phyloP scores from a whole-genome alignment of 2,329 filamentous ascomycete species.

The Pyrenophora seminiperda region DNA sequence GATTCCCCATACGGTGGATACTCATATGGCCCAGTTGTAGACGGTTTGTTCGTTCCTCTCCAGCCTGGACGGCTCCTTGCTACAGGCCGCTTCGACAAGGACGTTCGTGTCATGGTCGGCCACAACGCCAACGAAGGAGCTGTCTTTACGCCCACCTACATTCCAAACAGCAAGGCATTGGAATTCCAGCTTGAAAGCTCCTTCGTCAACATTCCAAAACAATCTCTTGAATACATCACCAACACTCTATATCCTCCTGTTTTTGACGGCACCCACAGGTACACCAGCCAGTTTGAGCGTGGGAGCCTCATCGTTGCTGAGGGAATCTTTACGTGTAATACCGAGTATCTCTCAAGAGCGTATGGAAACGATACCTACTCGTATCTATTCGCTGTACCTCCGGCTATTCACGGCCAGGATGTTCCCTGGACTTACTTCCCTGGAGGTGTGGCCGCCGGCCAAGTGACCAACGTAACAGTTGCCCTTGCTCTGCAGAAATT shows the following conservation, averaged over 20 bases:
- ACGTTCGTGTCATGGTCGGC: conserved; percentile 44
- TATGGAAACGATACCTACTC: conserved; percentile 55
- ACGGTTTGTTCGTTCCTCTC: conserved; percentile 41
- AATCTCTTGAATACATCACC: conserved; percentile 50
- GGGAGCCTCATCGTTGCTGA: conserved; percentile 53
- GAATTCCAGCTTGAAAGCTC: conserved; percentile 26
- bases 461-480: conserved; percentile 41
- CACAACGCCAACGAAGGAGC: conserved; percentile 55
- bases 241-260: conserved; percentile 57
- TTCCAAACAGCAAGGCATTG: conserved; percentile 41
- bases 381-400: conserved; percentile 60
- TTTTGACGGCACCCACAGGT: conserved; percentile 55
- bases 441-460: conserved; percentile 28
- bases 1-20: conserved; percentile 43
- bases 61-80: conserved; percentile 44
- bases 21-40: conserved; percentile 43
- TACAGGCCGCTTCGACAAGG: conserved; percentile 46
- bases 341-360: conserved; percentile 56
- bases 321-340: conserved; percentile 57
- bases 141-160: conserved; percentile 50
- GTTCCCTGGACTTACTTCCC: conserved; percentile 60
- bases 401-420: conserved; percentile 60
- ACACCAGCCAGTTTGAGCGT: conserved; percentile 54
- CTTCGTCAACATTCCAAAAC: conserved; percentile 40
- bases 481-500: conserved; percentile 55